Evolutionary conservation across 225 moss, liverwort and hornwort species (phyloP).

Genomic region (Straminergon stramineum): DNA sequence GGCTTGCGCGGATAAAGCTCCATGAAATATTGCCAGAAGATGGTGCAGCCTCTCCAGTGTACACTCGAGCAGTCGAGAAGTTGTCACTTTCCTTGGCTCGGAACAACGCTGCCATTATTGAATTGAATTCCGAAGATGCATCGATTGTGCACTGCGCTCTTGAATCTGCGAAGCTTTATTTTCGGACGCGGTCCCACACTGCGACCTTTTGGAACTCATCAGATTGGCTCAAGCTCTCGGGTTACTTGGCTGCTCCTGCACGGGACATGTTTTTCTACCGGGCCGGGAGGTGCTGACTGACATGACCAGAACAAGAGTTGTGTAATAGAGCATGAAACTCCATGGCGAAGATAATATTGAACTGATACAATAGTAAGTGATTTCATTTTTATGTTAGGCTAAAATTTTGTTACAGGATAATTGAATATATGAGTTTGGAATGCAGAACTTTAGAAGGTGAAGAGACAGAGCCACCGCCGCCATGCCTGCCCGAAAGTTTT

Average conservation of each 20-base stretch:
- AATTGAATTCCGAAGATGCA: slow-evolving; percentile 72
- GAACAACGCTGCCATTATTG: slow-evolving; percentile 84
- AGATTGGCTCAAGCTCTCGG: slow-evolving; percentile 74
- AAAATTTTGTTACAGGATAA: not conserved
- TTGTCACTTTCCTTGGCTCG: slow-evolving; percentile 72
- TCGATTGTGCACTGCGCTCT: slow-evolving; percentile 65
- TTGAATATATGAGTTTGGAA: not conserved
- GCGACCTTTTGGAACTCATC: slow-evolving; percentile 55
- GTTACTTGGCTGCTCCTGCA: slow-evolving; percentile 62
- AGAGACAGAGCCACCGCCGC: slow-evolving; percentile 81
- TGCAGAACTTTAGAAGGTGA: slow-evolving; percentile 49
- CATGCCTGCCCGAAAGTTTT: slow-evolving; percentile 83
- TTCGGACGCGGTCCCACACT: slow-evolving; percentile 57
- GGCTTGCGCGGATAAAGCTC: slow-evolving; percentile 77
- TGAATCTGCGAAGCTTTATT: slow-evolving; percentile 89
- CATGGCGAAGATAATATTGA: not conserved
- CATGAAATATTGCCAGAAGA: slow-evolving; percentile 72
- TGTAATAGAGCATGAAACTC: not conserved
- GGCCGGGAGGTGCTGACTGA: slow-evolving; percentile 63
- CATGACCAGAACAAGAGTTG: not conserved
- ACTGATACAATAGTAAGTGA: not conserved
- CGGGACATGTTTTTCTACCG: slow-evolving; percentile 78
- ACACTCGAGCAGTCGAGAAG: slow-evolving; percentile 77
- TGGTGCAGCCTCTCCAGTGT: slow-evolving; percentile 71
- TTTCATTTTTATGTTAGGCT: not conserved